Evolutionary conservation across 169 alveolate genomes (phyloP), one percentile per base, ranked within the genome.

Genomic region (Eimeria sp.): DNA sequence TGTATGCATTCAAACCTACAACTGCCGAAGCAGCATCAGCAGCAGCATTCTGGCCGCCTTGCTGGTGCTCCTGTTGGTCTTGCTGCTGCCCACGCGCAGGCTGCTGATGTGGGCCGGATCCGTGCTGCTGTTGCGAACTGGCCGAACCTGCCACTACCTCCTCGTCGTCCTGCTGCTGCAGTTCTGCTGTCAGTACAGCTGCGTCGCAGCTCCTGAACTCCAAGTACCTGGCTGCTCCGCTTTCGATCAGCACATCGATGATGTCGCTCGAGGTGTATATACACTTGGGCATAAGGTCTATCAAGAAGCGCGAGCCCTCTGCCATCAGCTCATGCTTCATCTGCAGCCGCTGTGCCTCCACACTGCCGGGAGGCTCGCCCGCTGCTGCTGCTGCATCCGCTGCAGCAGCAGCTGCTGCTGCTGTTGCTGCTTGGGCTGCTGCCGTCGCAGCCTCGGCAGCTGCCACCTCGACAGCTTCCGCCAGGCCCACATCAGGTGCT

Each of bases 321-420:
- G 90, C 70, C 72, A 82, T 82, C 73, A 82, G 49, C 45, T 82
- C 90, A 63, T 82, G 90, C 45, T 63, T 47, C 90, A 82, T 82
- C 90, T 82, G 90, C 65, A 82, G 90, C 45, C 90, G 51, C 72
- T 82, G 90, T 30, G 90, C 90, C 73, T 82, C 90, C 18, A 82
- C 90, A 34, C 90, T 82, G 6, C 90, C 90, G 11, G 90, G 90
- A 14, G 90, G 90, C 73, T 82, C 90, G 13, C 90, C 90, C 22
- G 90, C 90, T 47, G 90, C 90, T 51, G 90, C 90, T 49, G 90
- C 90, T 25, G 90, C 90, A 22, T 82, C 90, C 51, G 90, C 90
- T 3, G 70, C 90, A 4, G 65, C 90, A n/a, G 90, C 90, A 9
- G 47, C 90, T 82, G 90, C 90, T 25, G 90, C 90, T 82, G 90